Percentiles rank a stretch among this genome's conserved stretches.
Evolutionary conservation across 2,329 filamentous ascomycete species (phyloP).

Genomic region (Ascochyta viciae-villosae): DNA sequence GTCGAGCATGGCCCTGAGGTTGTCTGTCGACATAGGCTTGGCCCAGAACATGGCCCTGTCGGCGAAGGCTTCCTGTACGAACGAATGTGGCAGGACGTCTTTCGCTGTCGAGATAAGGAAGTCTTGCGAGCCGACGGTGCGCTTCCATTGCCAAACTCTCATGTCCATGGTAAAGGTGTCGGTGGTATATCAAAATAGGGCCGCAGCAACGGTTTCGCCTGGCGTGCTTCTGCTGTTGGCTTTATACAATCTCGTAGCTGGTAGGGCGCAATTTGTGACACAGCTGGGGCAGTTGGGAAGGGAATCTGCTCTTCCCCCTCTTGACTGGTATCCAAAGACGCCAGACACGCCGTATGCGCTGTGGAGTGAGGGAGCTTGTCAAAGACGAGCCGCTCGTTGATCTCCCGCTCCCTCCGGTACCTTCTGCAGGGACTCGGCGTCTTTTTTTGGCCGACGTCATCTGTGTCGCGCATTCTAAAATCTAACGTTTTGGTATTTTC

Average conservation of each 20-base stretch:
- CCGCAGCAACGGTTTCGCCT: neutral
- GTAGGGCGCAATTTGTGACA: neutral
- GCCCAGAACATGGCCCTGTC: slow-evolving; percentile 43
- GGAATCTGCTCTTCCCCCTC: neutral
- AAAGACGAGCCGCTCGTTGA: neutral
- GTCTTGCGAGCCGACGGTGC: slow-evolving; percentile 22
- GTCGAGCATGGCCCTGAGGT: slow-evolving; percentile 36
- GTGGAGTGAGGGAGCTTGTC: neutral
- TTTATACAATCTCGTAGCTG: neutral
- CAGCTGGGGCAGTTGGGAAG: neutral
- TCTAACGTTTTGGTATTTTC: neutral
- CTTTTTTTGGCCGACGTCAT: slow-evolving; percentile 4
- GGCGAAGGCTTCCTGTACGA: slow-evolving; percentile 41
- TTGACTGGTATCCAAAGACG: slow-evolving; percentile 9
- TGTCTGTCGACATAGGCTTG: slow-evolving; percentile 26
- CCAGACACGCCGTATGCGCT: neutral
- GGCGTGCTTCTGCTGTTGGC: neutral
- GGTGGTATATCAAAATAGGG: neutral
- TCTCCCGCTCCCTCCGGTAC: slow-evolving; percentile 1
- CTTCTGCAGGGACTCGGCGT: neutral
- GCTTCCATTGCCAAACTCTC: slow-evolving; percentile 34
- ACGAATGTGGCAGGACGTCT: slow-evolving; percentile 35
- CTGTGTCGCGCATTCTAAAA: neutral
- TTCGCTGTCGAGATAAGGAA: slow-evolving; percentile 40
- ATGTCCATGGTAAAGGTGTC: slow-evolving; percentile 23